Percentiles rank a stretch among this genome's conserved stretches.
phyloP scores from a whole-genome alignment of 345 rosid species.

The Chamaenerion angustifolium region DNA sequence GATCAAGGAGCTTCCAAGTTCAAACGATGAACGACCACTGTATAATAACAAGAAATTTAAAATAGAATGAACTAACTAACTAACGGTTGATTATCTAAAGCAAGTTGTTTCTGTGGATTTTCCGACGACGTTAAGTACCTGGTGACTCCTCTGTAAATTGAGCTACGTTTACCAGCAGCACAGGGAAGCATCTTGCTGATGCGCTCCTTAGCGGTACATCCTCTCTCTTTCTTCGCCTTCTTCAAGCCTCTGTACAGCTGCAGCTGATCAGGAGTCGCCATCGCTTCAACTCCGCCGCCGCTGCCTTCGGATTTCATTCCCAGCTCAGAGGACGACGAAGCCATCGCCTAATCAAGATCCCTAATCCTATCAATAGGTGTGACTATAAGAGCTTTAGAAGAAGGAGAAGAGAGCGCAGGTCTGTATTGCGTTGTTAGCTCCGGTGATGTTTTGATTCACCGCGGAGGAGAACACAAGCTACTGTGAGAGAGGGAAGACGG shows the following conservation, averaged over 20 bases:
- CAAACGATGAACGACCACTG: too few species aligned
- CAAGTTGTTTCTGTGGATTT: too few species aligned
- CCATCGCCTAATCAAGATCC: constrained; percentile 27
- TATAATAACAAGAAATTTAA: too few species aligned
- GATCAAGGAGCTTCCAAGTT: too few species aligned
- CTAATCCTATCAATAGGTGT: not conserved
- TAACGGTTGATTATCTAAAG: too few species aligned
- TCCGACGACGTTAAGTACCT: constrained; percentile 24
- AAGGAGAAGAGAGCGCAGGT: constrained; percentile 1
- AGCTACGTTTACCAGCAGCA: constrained; percentile 97
- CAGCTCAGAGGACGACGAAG: constrained; percentile 79
- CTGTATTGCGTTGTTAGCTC: constrained; percentile 1
- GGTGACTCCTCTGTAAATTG: constrained; percentile 98
- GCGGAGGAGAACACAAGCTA: constrained; percentile 7
- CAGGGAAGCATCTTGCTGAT: constrained; percentile 98
- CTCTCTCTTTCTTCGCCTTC: constrained; percentile 93
- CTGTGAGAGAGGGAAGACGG: not conserved
- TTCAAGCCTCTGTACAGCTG: constrained; percentile 63
- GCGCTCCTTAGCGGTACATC: constrained; percentile 96
- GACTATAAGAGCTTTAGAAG: not conserved
- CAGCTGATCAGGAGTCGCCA: constrained; percentile 43
- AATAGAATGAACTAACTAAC: too few species aligned
- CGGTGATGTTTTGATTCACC: constrained; percentile 3
- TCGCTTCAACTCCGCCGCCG: constrained; percentile 11
- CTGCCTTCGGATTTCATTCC: constrained; percentile 54